Percentiles rank a stretch among this genome's conserved stretches.
phyloP scores from a whole-genome alignment of 2,329 filamentous ascomycete species.

The Lecanoromycetidae sp. region DNA sequence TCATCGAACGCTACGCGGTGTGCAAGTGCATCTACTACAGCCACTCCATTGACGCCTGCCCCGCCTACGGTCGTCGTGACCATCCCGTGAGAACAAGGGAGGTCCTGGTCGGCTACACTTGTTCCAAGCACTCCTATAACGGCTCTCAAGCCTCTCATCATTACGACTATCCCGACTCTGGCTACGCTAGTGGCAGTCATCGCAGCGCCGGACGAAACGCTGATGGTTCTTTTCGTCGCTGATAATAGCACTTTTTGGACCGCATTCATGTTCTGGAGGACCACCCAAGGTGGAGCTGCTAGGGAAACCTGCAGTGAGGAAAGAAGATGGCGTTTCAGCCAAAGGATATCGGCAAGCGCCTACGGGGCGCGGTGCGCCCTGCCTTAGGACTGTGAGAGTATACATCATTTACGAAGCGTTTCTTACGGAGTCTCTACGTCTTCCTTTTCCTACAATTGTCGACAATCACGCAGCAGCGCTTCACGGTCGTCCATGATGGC shows the following conservation, averaged over 20 bases:
- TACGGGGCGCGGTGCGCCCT: conserved; percentile 13
- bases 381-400: conserved; percentile 8
- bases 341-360: conserved; percentile 14
- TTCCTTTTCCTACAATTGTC: conserved; percentile 1
- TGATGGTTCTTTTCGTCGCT: conserved; percentile 17
- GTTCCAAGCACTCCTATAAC: conserved; percentile 40
- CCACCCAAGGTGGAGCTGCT: conserved; percentile 13
- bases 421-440: not conserved
- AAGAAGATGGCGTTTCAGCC: conserved; percentile 15
- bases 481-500: not conserved
- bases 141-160: conserved; percentile 17
- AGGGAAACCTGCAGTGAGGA: conserved; percentile 9
- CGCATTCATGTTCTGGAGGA: conserved; percentile 17
- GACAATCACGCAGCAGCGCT: conserved; percentile 5
- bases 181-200: conserved; percentile 24
- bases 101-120: conserved; percentile 74
- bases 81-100: conserved; percentile 62
- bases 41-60: conserved; percentile 74
- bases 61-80: conserved; percentile 59
- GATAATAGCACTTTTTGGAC: conserved; percentile 14
- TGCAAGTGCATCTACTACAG: conserved; percentile 82
- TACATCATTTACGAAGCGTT: conserved; percentile 1
- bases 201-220: conserved; percentile 10
- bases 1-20: conserved; percentile 74
- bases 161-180: conserved; percentile 23